A percentile compares a stretch with the other conserved stretches of the same genome.
These are phyloP conservation scores for Nakataea oryzae DNA, from an alignment of 2,329 filamentous ascomycete genomes.

Conservation along the genomic window DNA sequence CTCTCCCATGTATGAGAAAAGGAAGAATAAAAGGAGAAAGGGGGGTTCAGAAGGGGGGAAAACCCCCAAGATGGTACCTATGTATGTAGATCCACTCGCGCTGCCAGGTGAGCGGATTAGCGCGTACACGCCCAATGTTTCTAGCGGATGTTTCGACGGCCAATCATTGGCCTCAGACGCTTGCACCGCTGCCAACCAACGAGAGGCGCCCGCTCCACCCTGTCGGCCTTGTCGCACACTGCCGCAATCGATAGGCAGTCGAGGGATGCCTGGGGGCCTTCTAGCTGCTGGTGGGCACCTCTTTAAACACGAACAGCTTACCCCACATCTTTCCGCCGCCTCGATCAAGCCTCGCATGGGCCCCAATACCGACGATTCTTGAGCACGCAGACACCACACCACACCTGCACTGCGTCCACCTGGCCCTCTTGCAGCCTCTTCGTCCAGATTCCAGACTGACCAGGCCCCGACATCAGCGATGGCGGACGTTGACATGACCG, in stretches of 20 bases:
- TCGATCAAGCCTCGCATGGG: too few species aligned
- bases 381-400: background rate
- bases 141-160: too few species aligned
- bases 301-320: background rate
- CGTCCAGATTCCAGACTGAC: background rate
- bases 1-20: too few species aligned
- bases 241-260: background rate
- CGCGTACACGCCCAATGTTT: too few species aligned
- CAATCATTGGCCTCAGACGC: too few species aligned
- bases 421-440: background rate
- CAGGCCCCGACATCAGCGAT: constrained; percentile 34
- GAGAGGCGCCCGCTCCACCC: background rate
- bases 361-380: background rate
- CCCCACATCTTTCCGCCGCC: background rate
- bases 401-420: too few species aligned
- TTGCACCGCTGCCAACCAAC: background rate
- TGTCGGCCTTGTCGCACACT: background rate
- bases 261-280: background rate
- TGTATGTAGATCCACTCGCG: too few species aligned
- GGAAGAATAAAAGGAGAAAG: too few species aligned
- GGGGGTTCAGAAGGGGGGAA: too few species aligned
- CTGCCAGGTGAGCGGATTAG: too few species aligned
- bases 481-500: constrained; percentile 96
- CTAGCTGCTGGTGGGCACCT: too few species aligned
- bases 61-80: too few species aligned